Percentiles rank a stretch among this genome's conserved stretches.
phyloP scores from a whole-genome alignment of 345 rosid species.

The Ceriops tagal region DNA sequence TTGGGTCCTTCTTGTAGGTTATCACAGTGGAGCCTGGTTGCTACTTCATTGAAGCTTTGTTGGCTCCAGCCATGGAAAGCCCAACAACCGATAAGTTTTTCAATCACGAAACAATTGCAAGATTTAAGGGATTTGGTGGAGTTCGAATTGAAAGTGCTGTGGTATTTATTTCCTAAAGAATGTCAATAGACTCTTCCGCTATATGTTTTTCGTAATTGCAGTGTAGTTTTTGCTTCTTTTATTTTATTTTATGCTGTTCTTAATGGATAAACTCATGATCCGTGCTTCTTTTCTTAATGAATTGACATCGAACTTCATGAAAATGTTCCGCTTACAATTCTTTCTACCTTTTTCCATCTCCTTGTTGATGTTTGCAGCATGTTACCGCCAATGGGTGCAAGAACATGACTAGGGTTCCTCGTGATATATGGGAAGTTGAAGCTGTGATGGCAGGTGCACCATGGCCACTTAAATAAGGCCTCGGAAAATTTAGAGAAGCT shows the following conservation, averaged over 20 bases:
- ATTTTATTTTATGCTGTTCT: too few species aligned
- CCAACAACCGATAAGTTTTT: conserved; percentile 59
- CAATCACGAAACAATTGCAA: conserved; percentile 43
- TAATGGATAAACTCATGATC: too few species aligned
- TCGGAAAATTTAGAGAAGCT: neutral
- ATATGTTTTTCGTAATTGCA: neutral
- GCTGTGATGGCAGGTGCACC: conserved; percentile 84
- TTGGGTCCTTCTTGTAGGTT: conserved; percentile 44
- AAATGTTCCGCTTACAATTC: neutral
- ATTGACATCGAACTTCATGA: neutral
- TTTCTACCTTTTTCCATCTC: neutral
- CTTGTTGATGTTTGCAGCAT: conserved; percentile 28
- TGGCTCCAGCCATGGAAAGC: conserved; percentile 62
- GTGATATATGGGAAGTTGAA: conserved; percentile 68
- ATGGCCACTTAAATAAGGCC: conserved; percentile 44
- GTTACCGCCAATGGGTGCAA: conserved; percentile 64
- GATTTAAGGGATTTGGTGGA: conserved; percentile 75
- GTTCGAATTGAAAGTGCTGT: conserved; percentile 94
- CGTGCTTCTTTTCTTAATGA: neutral
- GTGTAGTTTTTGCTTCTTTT: too few species aligned
- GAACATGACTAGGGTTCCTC: conserved; percentile 79
- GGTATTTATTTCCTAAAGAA: conserved; percentile 40
- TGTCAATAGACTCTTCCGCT: neutral
- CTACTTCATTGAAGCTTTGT: conserved; percentile 78
- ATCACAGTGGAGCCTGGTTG: conserved; percentile 98